Percentiles rank a stretch among this genome's conserved stretches.
Evolutionary conservation across 345 rosid species (phyloP).

Genomic region (Euphorbia tirucalli): DNA sequence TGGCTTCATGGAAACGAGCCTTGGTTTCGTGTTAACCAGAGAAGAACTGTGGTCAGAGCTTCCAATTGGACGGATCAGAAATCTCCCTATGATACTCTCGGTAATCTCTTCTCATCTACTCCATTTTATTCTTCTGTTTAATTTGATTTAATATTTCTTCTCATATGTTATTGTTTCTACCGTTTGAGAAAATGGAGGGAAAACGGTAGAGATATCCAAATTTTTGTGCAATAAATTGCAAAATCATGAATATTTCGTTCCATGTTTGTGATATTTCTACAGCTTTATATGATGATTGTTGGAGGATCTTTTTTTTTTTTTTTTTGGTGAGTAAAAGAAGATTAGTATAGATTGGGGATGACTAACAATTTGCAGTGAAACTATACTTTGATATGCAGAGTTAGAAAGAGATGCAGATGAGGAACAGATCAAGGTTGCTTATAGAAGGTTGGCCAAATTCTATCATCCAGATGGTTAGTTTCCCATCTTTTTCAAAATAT

Average conservation of each 20-base stretch:
- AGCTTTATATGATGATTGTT: neutral
- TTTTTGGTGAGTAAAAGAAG: neutral
- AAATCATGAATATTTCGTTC: too few relatives aligned
- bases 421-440: slow-evolving; percentile 80
- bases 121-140: too few relatives aligned
- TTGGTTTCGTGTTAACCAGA: slow-evolving; percentile 58
- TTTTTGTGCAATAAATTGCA: neutral
- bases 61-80: slow-evolving; percentile 66
- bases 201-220: neutral
- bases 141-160: too few relatives aligned
- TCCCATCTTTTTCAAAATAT: neutral
- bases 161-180: too few relatives aligned
- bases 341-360: neutral
- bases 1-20: slow-evolving; percentile 42
- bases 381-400: slow-evolving; percentile 43
- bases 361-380: neutral
- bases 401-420: slow-evolving; percentile 81
- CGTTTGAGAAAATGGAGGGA: too few relatives aligned
- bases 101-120: slow-evolving; percentile 29
- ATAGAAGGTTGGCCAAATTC: slow-evolving; percentile 83
- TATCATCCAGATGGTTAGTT: slow-evolving; percentile 94
- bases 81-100: slow-evolving; percentile 91
- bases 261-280: too few relatives aligned
- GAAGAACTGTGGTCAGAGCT: slow-evolving; percentile 58
- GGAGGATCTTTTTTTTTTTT: neutral